These are phyloP conservation scores for Fusarium tupiense DNA, from an alignment of 2,329 filamentous ascomycete species.

Conservation along the genomic window DNA sequence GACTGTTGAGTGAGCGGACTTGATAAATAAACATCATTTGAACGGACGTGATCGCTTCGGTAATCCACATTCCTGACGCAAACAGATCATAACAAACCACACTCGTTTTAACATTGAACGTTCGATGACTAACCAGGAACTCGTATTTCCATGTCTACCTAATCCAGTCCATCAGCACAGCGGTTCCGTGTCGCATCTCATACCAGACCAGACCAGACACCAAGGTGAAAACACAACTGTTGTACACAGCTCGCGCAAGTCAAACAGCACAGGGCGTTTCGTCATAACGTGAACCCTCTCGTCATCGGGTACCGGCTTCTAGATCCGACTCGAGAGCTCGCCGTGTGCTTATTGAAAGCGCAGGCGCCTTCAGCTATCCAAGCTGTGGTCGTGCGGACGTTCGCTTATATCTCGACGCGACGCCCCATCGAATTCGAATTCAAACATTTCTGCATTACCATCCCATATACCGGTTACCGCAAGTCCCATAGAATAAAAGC, in stretches of 20 bases:
- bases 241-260: constrained; percentile 40
- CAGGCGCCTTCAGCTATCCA: constrained; percentile 41
- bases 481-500: constrained; percentile 39
- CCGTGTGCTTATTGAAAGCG: constrained; percentile 32
- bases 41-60: constrained; percentile 10
- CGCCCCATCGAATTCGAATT: constrained; percentile 41
- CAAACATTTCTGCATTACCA: constrained; percentile 44
- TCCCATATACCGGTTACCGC: constrained; percentile 41
- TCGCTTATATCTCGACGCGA: constrained; percentile 36
- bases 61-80: constrained; percentile 13
- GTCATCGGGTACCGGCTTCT: constrained; percentile 17
- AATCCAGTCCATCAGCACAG: constrained; percentile 44
- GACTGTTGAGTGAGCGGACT: not conserved
- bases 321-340: constrained; percentile 21
- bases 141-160: constrained; percentile 44
- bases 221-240: constrained; percentile 38
- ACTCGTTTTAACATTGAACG: not conserved
- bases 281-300: constrained; percentile 22
- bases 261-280: constrained; percentile 28
- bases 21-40: not conserved
- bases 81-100: constrained; percentile 6
- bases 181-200: constrained; percentile 37
- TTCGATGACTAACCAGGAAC: constrained; percentile 35
- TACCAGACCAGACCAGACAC: constrained; percentile 26
- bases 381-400: constrained; percentile 37